A percentile compares a stretch with the other conserved stretches of the same genome.
phyloP scores from a whole-genome alignment of 306 rosid genomes.

The Fragaria nilgerrensis region DNA sequence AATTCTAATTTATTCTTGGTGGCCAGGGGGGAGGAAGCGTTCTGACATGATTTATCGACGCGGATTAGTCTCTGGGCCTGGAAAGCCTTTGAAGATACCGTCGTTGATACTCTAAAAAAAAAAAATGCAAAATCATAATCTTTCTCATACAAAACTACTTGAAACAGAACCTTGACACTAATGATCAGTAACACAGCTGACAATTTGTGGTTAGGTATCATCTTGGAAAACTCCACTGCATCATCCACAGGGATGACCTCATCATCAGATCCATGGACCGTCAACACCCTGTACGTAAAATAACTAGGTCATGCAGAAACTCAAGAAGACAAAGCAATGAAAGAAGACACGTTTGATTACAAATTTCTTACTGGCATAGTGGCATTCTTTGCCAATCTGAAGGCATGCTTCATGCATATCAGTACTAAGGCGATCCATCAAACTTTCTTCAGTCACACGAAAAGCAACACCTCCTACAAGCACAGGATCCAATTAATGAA shows the following conservation, averaged over 20 bases:
- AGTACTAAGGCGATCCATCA: slow-evolving; percentile 60
- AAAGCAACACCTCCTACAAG: slow-evolving; percentile 38
- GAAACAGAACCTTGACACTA: not conserved
- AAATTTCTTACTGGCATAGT: slow-evolving; percentile 63
- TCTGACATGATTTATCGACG: no score
- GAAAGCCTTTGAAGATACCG: no score
- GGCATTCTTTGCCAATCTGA: slow-evolving; percentile 64
- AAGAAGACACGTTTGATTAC: not conserved
- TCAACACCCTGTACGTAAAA: slow-evolving; percentile 52
- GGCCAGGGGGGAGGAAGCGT: no score
- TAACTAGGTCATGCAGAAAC: slow-evolving; percentile 1
- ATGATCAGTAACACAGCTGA: slow-evolving; percentile 1
- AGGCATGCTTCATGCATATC: slow-evolving; percentile 67
- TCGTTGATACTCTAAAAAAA: no score
- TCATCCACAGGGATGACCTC: slow-evolving; percentile 48
- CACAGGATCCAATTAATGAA: not conserved
- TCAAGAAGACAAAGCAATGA: not conserved
- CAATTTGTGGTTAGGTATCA: slow-evolving; percentile 55
- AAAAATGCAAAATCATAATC: no score
- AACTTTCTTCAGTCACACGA: slow-evolving; percentile 56
- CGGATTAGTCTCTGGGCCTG: no score
- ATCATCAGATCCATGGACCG: slow-evolving; percentile 70
- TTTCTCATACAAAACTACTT: slow-evolving; percentile 2
- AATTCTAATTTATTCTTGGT: no score
- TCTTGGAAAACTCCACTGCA: slow-evolving; percentile 64